A percentile compares a stretch with the other conserved stretches of the same genome.
phyloP scores from a whole-genome alignment of 2,329 filamentous ascomycete species.

The Ascocoryne sarcoides region DNA sequence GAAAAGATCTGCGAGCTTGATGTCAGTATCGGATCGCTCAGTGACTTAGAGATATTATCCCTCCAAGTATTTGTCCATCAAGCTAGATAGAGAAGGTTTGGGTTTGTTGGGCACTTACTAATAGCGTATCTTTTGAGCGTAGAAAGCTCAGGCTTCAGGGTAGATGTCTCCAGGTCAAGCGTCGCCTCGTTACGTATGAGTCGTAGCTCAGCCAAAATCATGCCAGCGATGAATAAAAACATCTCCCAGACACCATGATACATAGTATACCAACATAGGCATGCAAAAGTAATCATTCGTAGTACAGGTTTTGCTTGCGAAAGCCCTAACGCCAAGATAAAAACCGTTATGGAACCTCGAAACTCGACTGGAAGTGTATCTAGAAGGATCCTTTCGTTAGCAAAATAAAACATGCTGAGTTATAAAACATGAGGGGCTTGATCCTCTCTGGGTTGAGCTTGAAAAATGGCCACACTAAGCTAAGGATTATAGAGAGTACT shows the following conservation, averaged over 20 bases:
- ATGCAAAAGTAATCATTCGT: background rate
- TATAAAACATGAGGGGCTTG: too few relatives aligned
- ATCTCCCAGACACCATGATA: constrained; percentile 1
- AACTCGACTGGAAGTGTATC: background rate
- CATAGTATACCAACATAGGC: background rate
- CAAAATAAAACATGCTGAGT: too few relatives aligned
- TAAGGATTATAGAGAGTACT: background rate
- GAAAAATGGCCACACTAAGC: too few relatives aligned
- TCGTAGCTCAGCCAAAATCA: constrained; percentile 3
- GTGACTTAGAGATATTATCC: too few relatives aligned
- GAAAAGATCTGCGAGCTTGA: constrained; percentile 1
- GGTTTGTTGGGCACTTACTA: too few relatives aligned
- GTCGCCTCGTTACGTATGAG: background rate
- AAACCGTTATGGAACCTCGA: constrained; percentile 1
- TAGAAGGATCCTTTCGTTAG: constrained; percentile 1
- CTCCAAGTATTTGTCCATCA: too few relatives aligned
- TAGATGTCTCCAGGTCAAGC: background rate
- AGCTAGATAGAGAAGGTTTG: background rate
- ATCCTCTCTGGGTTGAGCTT: too few relatives aligned
- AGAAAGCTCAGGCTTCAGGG: background rate
- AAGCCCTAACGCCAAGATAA: background rate
- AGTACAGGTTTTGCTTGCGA: background rate
- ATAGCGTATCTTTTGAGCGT: background rate
- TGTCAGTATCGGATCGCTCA: too few relatives aligned
- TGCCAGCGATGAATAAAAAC: constrained; percentile 3